phyloP scores from a whole-genome alignment of 352 stramenopile species.

The Pythium myriotylum region DNA sequence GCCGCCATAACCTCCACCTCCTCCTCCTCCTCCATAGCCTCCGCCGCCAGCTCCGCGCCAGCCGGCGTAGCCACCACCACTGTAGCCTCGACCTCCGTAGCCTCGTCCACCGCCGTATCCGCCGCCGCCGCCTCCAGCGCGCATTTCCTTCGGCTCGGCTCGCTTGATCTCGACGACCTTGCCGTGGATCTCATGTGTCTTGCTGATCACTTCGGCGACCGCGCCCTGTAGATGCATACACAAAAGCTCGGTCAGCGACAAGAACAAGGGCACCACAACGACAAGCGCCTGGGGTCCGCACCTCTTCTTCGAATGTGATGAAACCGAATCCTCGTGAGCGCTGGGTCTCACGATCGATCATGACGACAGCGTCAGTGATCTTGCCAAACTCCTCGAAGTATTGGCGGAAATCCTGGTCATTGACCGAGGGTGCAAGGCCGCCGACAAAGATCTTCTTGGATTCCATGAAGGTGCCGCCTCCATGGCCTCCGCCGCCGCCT shows the following conservation, averaged over 20 bases:
- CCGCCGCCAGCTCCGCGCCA: slow-evolving; percentile 23
- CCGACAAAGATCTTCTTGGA: slow-evolving; percentile 95
- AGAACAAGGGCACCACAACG: neutral
- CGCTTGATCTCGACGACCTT: slow-evolving; percentile 92
- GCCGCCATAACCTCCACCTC: slow-evolving; percentile 30
- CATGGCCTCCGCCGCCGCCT: slow-evolving; percentile 28
- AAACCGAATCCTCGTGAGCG: slow-evolving; percentile 93
- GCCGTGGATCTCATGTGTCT: slow-evolving; percentile 89
- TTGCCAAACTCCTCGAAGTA: slow-evolving; percentile 93
- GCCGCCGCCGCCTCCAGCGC: slow-evolving; percentile 36
- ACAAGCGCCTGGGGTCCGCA: slow-evolving; percentile 22
- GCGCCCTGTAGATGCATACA: slow-evolving; percentile 41
- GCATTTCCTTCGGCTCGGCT: slow-evolving; percentile 78
- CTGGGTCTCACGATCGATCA: slow-evolving; percentile 93
- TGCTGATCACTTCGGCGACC: slow-evolving; percentile 88
- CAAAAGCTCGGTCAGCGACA: neutral
- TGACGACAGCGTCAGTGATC: slow-evolving; percentile 92
- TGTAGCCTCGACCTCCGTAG: slow-evolving; percentile 19
- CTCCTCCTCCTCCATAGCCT: slow-evolving; percentile 19
- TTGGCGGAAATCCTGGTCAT: slow-evolving; percentile 88
- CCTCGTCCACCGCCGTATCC: slow-evolving; percentile 32
- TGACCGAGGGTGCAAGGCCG: slow-evolving; percentile 82
- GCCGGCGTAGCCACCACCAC: slow-evolving; percentile 34
- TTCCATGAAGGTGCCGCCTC: slow-evolving; percentile 47
- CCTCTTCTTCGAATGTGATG: slow-evolving; percentile 91